Evolutionary conservation across 768 basidiomycete species (phyloP).

Genomic region (Pisolithus marmoratus): DNA sequence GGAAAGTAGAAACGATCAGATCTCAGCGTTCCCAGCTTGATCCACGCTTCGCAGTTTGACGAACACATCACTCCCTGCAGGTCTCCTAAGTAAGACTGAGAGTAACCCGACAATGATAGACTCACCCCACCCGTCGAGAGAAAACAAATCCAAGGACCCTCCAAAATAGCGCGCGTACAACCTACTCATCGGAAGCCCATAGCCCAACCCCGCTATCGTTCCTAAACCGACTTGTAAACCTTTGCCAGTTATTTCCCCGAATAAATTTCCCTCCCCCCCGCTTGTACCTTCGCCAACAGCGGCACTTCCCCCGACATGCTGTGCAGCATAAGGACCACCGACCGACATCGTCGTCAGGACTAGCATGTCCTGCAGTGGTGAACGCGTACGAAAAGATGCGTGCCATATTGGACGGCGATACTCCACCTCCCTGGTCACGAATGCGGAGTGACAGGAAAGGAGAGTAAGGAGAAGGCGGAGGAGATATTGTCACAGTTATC

Average conservation of each 20-base stretch:
- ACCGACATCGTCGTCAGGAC: conserved; percentile 33
- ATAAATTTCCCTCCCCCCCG: conserved; percentile 49
- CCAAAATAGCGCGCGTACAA: conserved; percentile 83
- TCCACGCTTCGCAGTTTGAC: conserved; percentile 51
- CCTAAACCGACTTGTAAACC: conserved; percentile 78
- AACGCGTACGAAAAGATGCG: conserved; percentile 90
- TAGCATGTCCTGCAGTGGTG: conserved; percentile 66
- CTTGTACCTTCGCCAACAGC: conserved; percentile 43
- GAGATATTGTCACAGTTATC: conserved; percentile 66
- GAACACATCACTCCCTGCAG: conserved; percentile 45
- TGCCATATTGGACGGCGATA: conserved; percentile 65
- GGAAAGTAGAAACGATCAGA: conserved; percentile 20
- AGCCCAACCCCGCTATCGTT: conserved; percentile 87
- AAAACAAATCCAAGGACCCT: conserved; percentile 75
- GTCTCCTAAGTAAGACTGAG: not conserved
- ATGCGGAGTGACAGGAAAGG: conserved; percentile 70
- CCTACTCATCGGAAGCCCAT: conserved; percentile 78
- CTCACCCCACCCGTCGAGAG: conserved; percentile 80
- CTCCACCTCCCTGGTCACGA: conserved; percentile 84
- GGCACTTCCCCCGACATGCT: conserved; percentile 69
- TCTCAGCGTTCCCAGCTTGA: conserved; percentile 45
- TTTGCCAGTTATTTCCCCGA: conserved; percentile 72
- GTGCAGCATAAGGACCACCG: conserved; percentile 74
- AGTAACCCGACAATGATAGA: not conserved
- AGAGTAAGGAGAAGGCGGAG: conserved; percentile 35